Conservation (phyloP, 2,329 filamentous ascomycete genomes). For the Talaromyces sp. region DNA sequence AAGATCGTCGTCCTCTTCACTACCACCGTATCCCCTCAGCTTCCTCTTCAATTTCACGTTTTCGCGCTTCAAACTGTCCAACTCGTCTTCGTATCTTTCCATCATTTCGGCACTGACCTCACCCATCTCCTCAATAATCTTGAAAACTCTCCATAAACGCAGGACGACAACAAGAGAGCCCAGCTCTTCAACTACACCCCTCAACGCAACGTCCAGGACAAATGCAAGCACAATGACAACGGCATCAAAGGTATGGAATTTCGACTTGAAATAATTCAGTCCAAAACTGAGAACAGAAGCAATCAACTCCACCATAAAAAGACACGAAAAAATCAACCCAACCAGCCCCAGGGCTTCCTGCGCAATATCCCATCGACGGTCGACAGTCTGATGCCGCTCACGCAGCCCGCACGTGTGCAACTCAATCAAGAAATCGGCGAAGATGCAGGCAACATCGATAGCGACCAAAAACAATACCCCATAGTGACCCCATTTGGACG, state of each 20-base stretch:
- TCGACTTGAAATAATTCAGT: slow-evolving; percentile 51
- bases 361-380: slow-evolving; percentile 27
- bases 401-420: slow-evolving; percentile 43
- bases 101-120: slow-evolving; percentile 58
- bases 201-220: slow-evolving; percentile 55
- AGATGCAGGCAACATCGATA: slow-evolving; percentile 47
- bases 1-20: slow-evolving; percentile 7
- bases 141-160: slow-evolving; percentile 63
- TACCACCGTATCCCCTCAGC: slow-evolving; percentile 5
- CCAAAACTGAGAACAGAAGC: slow-evolving; percentile 59
- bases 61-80: slow-evolving; percentile 35
- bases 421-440: slow-evolving; percentile 47
- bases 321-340: slow-evolving; percentile 55
- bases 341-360: slow-evolving; percentile 44
- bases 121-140: slow-evolving; percentile 64
- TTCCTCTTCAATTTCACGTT: slow-evolving; percentile 9
- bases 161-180: slow-evolving; percentile 59
- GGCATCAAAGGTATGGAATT: slow-evolving; percentile 61
- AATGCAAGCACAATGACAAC: slow-evolving; percentile 58
- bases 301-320: slow-evolving; percentile 60
- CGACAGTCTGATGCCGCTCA: slow-evolving; percentile 19
- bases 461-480: slow-evolving; percentile 43
- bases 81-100: slow-evolving; percentile 49
- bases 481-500: slow-evolving; percentile 46
- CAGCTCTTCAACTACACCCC: slow-evolving; percentile 38